Percentiles rank a stretch among this genome's conserved stretches.
Evolutionary conservation across 257 asterid genomes (phyloP).

Genomic region (Coffea canephora): DNA sequence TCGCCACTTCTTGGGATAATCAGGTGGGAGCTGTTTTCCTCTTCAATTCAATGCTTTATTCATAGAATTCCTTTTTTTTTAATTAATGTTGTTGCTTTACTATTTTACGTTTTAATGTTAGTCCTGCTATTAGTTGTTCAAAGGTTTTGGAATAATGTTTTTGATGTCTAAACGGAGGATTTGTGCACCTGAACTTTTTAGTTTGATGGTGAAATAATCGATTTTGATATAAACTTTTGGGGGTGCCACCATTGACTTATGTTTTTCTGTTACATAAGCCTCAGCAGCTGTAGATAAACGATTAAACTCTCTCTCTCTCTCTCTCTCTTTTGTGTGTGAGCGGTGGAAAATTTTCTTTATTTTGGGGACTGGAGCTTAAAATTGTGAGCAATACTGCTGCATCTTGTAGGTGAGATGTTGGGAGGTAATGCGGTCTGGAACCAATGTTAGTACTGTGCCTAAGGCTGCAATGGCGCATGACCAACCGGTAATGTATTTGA

Average conservation of each 20-base stretch:
- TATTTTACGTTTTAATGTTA: not conserved
- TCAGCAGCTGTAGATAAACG: not conserved
- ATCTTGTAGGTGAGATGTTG: constrained; percentile 83
- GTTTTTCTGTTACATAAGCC: not conserved
- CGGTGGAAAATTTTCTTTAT: not conserved
- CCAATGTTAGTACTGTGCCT: constrained; percentile 53
- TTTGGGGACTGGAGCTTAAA: not conserved
- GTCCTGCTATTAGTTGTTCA: not conserved
- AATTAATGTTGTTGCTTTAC: not conserved
- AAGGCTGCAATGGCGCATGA: constrained; percentile 86
- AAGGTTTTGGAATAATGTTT: not conserved
- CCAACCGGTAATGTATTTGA: constrained; percentile 60
- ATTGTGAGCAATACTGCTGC: not conserved
- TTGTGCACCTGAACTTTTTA: not conserved
- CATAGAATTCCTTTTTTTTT: not conserved
- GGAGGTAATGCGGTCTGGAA: constrained; percentile 76
- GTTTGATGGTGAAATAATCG: not conserved
- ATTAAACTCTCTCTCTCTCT: not conserved
- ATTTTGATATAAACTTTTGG: not conserved
- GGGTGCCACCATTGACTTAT: not conserved
- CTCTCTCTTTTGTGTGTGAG: not conserved
- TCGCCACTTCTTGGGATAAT: constrained; percentile 95
- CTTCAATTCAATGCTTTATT: not conserved
- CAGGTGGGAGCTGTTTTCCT: constrained; percentile 46
- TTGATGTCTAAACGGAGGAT: not conserved